Evolutionary conservation across 1,284 basidiomycete genomes (phyloP), one percentile per base, ranked within the genome.

Genomic region (Ceratobasidium sp.): DNA sequence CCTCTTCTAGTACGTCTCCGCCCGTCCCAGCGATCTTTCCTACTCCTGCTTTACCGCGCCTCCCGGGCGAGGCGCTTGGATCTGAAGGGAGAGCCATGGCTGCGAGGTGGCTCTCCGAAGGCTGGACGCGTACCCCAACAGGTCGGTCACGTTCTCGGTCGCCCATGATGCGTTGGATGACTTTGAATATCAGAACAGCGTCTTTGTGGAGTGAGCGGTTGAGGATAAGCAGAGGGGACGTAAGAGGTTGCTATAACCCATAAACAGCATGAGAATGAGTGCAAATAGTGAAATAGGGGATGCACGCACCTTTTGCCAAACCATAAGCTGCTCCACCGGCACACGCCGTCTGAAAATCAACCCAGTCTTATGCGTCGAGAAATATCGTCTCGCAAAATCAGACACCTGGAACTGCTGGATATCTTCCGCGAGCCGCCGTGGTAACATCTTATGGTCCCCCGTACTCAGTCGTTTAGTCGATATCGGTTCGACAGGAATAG

Each of bases 101-200:
- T 2, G 55, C 18, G 14, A 63, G 52, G 21, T 50, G 26, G 23
- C 57, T 58, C 18, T 59, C 73, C 7, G 67, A 64, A 3, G 57
- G 73, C 8, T 85, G 82, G 41, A 83, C 73, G 3, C 85, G 84
- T 70, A 86, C 82, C 32, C 84, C 83, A 7, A 84, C 80, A n/a
- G 84, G 79, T 74, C 84, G 85, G 74, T 91, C 90, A 9, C 87
- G 87, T 76, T 94, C 92, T 2, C 94, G 86, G 78, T 97, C 95
- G 44, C 94, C 94, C 94, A 96, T 97, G 71, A 96, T 89, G 72
- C 90, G 89, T 79, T 96, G 94, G 57, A 96, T 88, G 43, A 95
- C 89, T 79, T 92, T 94, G 86, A 97, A 98, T 3, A 90, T 86
- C 77, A 88, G 90, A 69, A 95, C 85, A 0, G 93, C 93, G 76